Conservation (phyloP, 2,329 filamentous ascomycete genomes). For the Penicillium verrucosum region DNA sequence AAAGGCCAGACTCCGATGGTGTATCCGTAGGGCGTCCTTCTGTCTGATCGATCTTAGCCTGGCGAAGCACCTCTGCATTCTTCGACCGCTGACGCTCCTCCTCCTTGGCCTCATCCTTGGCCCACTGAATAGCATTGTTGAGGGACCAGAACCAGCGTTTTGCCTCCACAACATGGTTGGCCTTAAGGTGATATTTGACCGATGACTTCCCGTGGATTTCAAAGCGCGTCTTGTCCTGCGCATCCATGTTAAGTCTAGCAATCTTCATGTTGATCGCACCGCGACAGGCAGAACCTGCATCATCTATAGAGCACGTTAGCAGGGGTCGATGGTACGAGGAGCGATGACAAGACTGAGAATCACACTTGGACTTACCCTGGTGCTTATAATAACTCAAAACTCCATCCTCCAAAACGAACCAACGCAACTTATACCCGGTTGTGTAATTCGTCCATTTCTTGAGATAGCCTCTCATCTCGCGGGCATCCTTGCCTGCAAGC, state of each 20-base stretch:
- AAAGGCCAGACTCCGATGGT: conserved; percentile 38
- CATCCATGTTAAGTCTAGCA: conserved; percentile 88
- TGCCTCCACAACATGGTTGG: conserved; percentile 95
- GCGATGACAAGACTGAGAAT: conserved; percentile 16
- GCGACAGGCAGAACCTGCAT: conserved; percentile 90
- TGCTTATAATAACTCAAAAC: conserved; percentile 99
- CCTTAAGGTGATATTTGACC: conserved; percentile 96
- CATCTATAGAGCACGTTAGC: conserved; percentile 53
- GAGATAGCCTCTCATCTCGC: conserved; percentile 97
- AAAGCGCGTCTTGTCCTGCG: conserved; percentile 95
- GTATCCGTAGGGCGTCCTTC: conserved; percentile 50
- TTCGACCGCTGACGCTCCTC: conserved; percentile 74
- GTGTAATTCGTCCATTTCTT: conserved; percentile 99
- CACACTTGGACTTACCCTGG: conserved; percentile 54
- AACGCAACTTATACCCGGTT: conserved; percentile 90
- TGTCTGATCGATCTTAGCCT: conserved; percentile 74
- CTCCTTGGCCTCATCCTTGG: conserved; percentile 92
- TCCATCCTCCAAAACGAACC: conserved; percentile 97
- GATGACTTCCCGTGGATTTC: conserved; percentile 98
- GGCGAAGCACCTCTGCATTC: conserved; percentile 70
- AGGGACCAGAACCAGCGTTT: conserved; percentile 99
- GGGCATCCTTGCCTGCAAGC: conserved; percentile 74
- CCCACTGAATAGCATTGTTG: conserved; percentile 98
- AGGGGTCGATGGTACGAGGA: not conserved
- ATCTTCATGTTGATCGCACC: conserved; percentile 99